Evolutionary conservation across 1,139 yeast species (phyloP), one percentile per base, ranked within the genome.

Genomic region (Pneumocystis sp.): DNA sequence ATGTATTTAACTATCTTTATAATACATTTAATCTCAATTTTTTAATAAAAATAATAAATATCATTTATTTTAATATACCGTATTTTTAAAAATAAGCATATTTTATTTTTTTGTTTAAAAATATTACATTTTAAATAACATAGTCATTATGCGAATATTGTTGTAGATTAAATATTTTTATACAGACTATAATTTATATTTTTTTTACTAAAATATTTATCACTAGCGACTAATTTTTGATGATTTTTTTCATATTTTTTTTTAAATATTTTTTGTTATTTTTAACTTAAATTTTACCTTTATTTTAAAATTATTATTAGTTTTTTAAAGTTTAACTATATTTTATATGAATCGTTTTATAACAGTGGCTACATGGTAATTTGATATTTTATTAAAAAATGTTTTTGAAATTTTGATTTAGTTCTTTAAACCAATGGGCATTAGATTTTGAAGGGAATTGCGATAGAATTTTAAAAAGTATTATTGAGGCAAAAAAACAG

Each of bases 361-460:
- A 59, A 83, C 86, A 0, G 73, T 83, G 61, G 83, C 87, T 15
- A 83, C 86, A 1, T 83, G 87, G 72, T 64, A 44, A n/a, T n/a
- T 39, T n/a, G 7, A 37, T 35, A 21, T 8, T 44, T 19, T 44
- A 44, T 10, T 44, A 25, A 29, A 37, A 37, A 37, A 37, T 37
- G 25, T 21, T 17, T 62, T 61, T 39, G n/a, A 31, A 17, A 37
- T 45, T 82, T 87, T 44, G 19, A 19, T 44, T 35, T 50, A 70
- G 71, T 45, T 66, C 71, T 73, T 81, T 95, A 70, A 95, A 95
- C 76, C 99, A 95, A 82, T 95, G 99, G 99, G 96, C 98, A 0
- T 80, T 95, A 68, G 99, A 95, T 76, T 95, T 89, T 76, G 97
- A 93, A 75, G 99, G 98, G 5, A 95, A 95, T 75, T 82, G 96